phyloP scores from a whole-genome alignment of 495 filamentous ascomycete genomes.

The Tuber brumale region DNA sequence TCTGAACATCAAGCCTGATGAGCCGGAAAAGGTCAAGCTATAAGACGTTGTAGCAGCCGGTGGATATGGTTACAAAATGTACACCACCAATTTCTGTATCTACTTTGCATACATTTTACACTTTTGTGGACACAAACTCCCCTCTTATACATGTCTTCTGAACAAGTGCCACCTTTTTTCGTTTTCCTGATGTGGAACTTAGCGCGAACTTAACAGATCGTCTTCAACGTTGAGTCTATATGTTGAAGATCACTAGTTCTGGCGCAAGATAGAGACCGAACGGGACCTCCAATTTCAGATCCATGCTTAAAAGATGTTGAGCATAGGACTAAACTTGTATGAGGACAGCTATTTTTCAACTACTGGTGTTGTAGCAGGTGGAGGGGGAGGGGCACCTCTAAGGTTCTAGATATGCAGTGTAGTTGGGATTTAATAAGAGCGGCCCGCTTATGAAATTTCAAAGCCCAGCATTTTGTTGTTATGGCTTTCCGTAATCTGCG shows the following conservation, averaged over 20 bases:
- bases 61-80: not conserved
- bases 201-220: conserved; percentile 35
- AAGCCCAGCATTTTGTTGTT: not conserved
- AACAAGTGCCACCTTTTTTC: not conserved
- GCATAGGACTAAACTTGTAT: conserved; percentile 27
- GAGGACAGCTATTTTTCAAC: not conserved
- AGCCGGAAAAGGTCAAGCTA: conserved; percentile 31
- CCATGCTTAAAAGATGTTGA: conserved; percentile 31
- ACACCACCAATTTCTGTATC: conserved; percentile 1
- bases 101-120: not conserved
- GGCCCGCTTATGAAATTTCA: not conserved
- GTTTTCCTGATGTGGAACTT: not conserved
- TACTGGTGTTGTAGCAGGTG: not conserved
- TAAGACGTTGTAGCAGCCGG: not conserved
- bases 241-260: conserved; percentile 36
- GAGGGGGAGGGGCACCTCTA: not conserved
- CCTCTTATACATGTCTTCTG: not conserved
- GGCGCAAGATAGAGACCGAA: conserved; percentile 25
- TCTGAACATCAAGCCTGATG: conserved; percentile 45
- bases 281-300: conserved; percentile 33
- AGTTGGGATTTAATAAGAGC: not conserved
- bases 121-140: not conserved
- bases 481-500: not conserved
- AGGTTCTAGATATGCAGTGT: not conserved
- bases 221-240: conserved; percentile 36